These are phyloP conservation scores for Camellia oleifera DNA, from an alignment of 179 eudicot genomes.

Conservation along the genomic window DNA sequence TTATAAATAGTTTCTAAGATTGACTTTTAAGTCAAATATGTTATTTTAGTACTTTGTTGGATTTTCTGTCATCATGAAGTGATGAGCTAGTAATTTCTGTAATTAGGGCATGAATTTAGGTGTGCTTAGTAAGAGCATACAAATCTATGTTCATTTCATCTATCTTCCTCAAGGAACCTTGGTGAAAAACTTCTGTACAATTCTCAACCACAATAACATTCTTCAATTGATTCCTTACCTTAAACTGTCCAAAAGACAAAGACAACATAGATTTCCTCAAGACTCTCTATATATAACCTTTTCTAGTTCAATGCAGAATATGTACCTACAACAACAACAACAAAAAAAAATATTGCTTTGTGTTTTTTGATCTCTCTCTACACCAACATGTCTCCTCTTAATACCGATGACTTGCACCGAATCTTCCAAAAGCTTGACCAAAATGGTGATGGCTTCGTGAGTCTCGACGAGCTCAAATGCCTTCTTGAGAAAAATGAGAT, in stretches of 20 bases:
- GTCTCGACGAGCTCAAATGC: slow-evolving; percentile 48
- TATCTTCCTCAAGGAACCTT: neutral
- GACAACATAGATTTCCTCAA: neutral
- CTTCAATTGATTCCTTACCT: neutral
- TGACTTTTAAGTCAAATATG: too few relatives aligned
- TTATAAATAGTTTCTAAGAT: too few relatives aligned
- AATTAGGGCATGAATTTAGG: too few relatives aligned
- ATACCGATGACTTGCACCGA: slow-evolving; percentile 27
- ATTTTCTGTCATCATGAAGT: too few relatives aligned
- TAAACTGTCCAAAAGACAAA: neutral
- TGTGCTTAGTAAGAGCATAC: too few relatives aligned
- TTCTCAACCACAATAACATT: neutral
- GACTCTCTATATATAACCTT: neutral
- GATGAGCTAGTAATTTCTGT: too few relatives aligned
- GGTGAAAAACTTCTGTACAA: neutral
- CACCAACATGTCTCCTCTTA: slow-evolving; percentile 34
- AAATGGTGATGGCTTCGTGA: slow-evolving; percentile 52
- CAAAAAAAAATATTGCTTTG: too few relatives aligned
- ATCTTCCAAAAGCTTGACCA: slow-evolving; percentile 55
- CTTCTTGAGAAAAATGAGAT: slow-evolving; percentile 38
- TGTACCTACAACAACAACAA: neutral
- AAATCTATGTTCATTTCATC: too few relatives aligned
- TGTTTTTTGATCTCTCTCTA: neutral
- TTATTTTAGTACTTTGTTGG: too few relatives aligned
- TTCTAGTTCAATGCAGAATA: neutral